These are phyloP conservation scores for Xylaria sp. DNA, from an alignment of 2,329 filamentous ascomycete genomes.

Conservation along the genomic window DNA sequence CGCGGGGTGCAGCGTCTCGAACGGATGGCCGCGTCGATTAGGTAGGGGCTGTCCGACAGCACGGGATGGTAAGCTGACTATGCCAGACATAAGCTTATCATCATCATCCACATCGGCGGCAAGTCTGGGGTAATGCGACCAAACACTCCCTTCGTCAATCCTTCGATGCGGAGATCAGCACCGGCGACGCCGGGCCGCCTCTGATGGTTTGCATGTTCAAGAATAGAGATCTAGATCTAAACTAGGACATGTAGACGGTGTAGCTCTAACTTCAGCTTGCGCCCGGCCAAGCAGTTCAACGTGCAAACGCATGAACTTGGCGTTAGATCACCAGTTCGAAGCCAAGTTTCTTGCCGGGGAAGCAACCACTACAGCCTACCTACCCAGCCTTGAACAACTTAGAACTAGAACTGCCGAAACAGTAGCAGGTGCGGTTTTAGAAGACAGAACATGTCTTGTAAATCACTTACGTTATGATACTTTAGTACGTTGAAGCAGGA, in stretches of 20 bases:
- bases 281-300: background rate
- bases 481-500: background rate
- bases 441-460: background rate
- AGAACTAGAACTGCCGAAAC: background rate
- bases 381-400: background rate
- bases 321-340: slow-evolving; percentile 28
- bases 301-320: slow-evolving; percentile 30
- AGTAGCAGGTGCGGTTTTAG: background rate
- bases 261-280: slow-evolving; percentile 10
- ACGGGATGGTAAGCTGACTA: slow-evolving; percentile 7
- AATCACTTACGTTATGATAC: background rate
- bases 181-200: background rate
- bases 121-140: slow-evolving; percentile 26
- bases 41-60: background rate
- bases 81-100: slow-evolving; percentile 2
- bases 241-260: background rate
- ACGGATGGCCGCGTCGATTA: slow-evolving; percentile 7
- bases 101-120: slow-evolving; percentile 19
- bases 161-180: slow-evolving; percentile 17
- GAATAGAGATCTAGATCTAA: slow-evolving; percentile 4
- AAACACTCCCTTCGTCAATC: background rate
- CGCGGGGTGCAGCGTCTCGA: slow-evolving; percentile 16
- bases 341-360: slow-evolving; percentile 9
- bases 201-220: background rate
- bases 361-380: background rate